Percentiles rank a stretch among this genome's conserved stretches.
These are phyloP conservation scores for Polyporus arcularius DNA, from an alignment of 768 basidiomycete genomes.

Conservation along the genomic window DNA sequence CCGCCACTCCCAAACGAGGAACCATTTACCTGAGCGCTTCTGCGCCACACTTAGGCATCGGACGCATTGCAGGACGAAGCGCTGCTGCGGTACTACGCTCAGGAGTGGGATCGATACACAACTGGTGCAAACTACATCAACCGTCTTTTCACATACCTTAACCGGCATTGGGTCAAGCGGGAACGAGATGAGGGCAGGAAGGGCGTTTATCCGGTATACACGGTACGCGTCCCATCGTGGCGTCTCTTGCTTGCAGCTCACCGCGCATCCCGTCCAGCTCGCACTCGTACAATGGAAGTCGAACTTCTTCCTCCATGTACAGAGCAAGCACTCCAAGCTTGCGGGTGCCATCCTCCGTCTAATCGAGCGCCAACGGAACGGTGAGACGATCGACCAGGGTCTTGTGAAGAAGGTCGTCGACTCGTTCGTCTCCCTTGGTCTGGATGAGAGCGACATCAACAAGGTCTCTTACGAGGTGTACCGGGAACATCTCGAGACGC, in stretches of 20 bases:
- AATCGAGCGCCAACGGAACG: constrained; percentile 92
- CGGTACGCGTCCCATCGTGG: constrained; percentile 52
- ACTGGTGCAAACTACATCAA: constrained; percentile 98
- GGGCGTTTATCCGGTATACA: constrained; percentile 94
- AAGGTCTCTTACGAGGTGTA: constrained; percentile 93
- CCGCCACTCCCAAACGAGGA: constrained; percentile 20
- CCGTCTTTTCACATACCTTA: constrained; percentile 95
- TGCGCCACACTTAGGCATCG: constrained; percentile 52
- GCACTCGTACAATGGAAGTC: constrained; percentile 95
- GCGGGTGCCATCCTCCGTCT: constrained; percentile 85
- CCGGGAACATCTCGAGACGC: constrained; percentile 84
- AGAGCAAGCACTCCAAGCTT: constrained; percentile 77
- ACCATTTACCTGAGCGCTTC: constrained; percentile 8
- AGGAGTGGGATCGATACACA: constrained; percentile 96
- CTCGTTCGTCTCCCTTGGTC: constrained; percentile 90
- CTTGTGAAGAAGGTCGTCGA: constrained; percentile 94
- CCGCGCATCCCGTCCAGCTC: constrained; percentile 48
- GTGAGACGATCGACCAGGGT: constrained; percentile 90
- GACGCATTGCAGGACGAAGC: constrained; percentile 84
- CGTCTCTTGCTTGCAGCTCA: not conserved
- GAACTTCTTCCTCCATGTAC: constrained; percentile 88
- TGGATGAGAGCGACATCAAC: constrained; percentile 91
- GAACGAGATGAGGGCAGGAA: constrained; percentile 97
- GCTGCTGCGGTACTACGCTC: constrained; percentile 86
- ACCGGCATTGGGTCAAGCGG: constrained; percentile 98